These are phyloP conservation scores for Apiospora aurea DNA, from an alignment of 2,329 filamentous ascomycete species.

Conservation along the genomic window DNA sequence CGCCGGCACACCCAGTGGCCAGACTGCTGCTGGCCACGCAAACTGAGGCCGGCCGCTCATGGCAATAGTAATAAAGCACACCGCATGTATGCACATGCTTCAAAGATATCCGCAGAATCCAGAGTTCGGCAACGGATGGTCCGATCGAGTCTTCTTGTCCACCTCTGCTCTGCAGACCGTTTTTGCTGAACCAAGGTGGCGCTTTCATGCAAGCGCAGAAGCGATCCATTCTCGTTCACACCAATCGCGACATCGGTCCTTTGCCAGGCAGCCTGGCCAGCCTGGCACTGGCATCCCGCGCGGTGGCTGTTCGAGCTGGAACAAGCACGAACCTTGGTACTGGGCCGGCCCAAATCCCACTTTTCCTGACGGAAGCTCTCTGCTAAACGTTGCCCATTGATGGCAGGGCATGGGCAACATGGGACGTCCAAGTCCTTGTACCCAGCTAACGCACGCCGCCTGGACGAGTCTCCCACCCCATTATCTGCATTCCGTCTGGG, in stretches of 20 bases:
- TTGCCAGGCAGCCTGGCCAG: too few species aligned
- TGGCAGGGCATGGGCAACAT: neutral
- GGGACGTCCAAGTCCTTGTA: conserved; percentile 16
- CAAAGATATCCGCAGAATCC: neutral
- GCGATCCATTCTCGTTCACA: conserved; percentile 1
- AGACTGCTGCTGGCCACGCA: too few species aligned
- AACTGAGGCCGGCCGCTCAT: too few species aligned
- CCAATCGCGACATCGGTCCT: conserved; percentile 21
- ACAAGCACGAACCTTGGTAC: conserved; percentile 20
- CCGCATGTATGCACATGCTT: neutral
- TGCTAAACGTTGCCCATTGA: conserved; percentile 5
- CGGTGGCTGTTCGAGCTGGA: conserved; percentile 19
- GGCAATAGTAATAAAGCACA: too few species aligned
- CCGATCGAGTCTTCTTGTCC: neutral
- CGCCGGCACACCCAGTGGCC: too few species aligned
- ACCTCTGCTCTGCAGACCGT: neutral
- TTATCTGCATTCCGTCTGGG: conserved; percentile 16
- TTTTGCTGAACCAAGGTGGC: neutral
- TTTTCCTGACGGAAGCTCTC: conserved; percentile 24
- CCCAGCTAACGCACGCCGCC: conserved; percentile 22
- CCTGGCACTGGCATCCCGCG: conserved; percentile 19
- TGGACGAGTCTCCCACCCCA: conserved; percentile 19
- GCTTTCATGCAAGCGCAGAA: conserved; percentile 13
- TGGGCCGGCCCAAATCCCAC: conserved; percentile 14
- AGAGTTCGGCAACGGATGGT: neutral